These are phyloP conservation scores for Pythium rhizo-oryzae DNA, from an alignment of 352 stramenopile genomes.

Conservation along the genomic window DNA sequence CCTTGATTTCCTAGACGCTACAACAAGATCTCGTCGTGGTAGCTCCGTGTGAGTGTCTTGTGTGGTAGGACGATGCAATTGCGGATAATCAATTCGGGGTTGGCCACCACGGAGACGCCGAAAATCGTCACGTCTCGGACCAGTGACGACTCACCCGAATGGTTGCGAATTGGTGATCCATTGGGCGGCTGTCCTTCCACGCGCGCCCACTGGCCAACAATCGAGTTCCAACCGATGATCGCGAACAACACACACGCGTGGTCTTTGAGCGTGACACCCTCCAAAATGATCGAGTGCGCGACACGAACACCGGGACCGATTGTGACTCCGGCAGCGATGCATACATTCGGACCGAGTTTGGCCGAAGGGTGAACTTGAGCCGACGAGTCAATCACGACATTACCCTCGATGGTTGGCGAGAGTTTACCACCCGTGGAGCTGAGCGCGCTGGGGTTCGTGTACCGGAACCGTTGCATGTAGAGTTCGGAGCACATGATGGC, in stretches of 20 bases:
- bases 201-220: constrained; percentile 85
- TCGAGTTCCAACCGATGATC: constrained; percentile 91
- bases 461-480: constrained; percentile 91
- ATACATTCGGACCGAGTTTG: constrained; percentile 88
- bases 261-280: constrained; percentile 88
- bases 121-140: constrained; percentile 91
- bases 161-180: constrained; percentile 66
- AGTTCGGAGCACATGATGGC: constrained; percentile 90
- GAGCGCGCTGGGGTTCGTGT: constrained; percentile 84
- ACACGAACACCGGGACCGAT: constrained; percentile 82
- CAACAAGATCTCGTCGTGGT: constrained; percentile 90
- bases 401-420: constrained; percentile 85
- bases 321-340: constrained; percentile 80
- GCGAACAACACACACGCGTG: constrained; percentile 87
- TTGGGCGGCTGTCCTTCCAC: constrained; percentile 85
- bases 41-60: constrained; percentile 88
- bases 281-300: constrained; percentile 88
- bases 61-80: constrained; percentile 90
- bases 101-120: constrained; percentile 85
- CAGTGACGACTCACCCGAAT: constrained; percentile 71
- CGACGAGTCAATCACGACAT: constrained; percentile 81
- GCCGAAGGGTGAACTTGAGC: constrained; percentile 84
- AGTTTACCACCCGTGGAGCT: constrained; percentile 82
- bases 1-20: constrained; percentile 31
- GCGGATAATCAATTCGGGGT: constrained; percentile 87